Base-by-base conservation (phyloP, 331 rosid genomes). In the Cydonia oblonga region DNA sequence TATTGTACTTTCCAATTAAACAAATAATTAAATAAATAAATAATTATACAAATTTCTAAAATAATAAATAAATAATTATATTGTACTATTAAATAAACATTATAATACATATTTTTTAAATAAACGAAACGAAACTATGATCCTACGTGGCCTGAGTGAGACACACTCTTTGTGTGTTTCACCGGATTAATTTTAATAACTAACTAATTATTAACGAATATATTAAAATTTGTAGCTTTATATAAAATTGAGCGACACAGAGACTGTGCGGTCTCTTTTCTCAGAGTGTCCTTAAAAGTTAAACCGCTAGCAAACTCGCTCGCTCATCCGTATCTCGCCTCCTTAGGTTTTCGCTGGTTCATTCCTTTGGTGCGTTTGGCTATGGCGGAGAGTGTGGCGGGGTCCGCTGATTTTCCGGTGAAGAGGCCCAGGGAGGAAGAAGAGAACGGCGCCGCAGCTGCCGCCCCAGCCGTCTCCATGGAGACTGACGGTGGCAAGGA, bases 401-500 rank as follows among this genome's bases (percentile, higher is more conserved):
- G 59, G 44, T 40, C 80, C 32, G 38, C 66, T 25, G 90, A 86
- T 78, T 83, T 86, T 15, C 86, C 92, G 0, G 68, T 80, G 35
- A 90, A 90, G 89, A 85, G 91, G 77, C 88, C 70, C 29, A 88
- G 90, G 52, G 96, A 88, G 65, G 90, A 88, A 13, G 90, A 82
- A 7, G 84, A 82, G 42, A 72, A 73, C 44, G 76, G 74, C 7
- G 63, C 11, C 24, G 46, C 7, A 49, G 20, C 35, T 8, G 76
- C 65, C 2, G 77, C 72, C 67, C 68, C 91, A 2, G 23, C 76
- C 4, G 78, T 61, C 26, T 32, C 84, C n/a, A 68, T 83, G 86
- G 95, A 83, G 40, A 24, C 76, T 26, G 89, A 78, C 5, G 70
- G 73, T 54, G 20, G 33, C 40, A 75, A 81, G 18, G 81, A 57